Percentiles rank a stretch among this genome's conserved stretches.
These are phyloP conservation scores for Boletus reticuloceps DNA, from an alignment of 768 basidiomycete genomes.

Conservation along the genomic window DNA sequence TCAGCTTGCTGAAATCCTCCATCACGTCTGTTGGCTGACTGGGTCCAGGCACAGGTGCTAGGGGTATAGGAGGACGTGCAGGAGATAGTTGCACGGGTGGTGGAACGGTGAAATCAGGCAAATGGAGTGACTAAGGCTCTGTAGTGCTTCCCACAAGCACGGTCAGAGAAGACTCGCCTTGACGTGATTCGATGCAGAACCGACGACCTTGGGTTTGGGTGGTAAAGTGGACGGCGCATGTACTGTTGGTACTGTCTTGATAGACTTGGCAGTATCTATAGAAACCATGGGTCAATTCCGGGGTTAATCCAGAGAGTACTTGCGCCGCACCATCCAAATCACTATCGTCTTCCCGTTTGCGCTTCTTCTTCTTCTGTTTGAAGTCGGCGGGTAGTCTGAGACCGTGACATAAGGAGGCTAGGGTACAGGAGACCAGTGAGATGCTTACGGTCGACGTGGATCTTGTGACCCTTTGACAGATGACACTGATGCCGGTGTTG, in stretches of 20 bases:
- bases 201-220: slow-evolving; percentile 56
- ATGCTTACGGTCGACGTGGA: slow-evolving; percentile 57
- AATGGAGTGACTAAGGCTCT: slow-evolving; percentile 27
- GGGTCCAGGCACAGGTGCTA: slow-evolving; percentile 74
- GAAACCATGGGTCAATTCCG: slow-evolving; percentile 6
- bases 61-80: slow-evolving; percentile 59
- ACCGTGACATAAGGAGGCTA: not conserved
- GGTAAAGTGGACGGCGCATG: slow-evolving; percentile 37
- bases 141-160: slow-evolving; percentile 9
- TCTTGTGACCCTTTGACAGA: slow-evolving; percentile 58
- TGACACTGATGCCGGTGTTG: slow-evolving; percentile 39
- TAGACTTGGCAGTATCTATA: slow-evolving; percentile 50
- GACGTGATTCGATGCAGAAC: slow-evolving; percentile 40
- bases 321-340: slow-evolving; percentile 60
- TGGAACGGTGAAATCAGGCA: slow-evolving; percentile 66
- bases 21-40: slow-evolving; percentile 76
- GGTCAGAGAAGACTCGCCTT: slow-evolving; percentile 44
- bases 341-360: slow-evolving; percentile 77
- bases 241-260: slow-evolving; percentile 58
- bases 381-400: slow-evolving; percentile 44
- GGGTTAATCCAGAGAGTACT: not conserved
- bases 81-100: slow-evolving; percentile 48
- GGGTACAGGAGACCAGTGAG: slow-evolving; percentile 17
- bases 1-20: slow-evolving; percentile 87
- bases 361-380: slow-evolving; percentile 84